Percentiles rank a stretch among this genome's conserved stretches.
These are phyloP conservation scores for Pseudocercospora macadamiae DNA, from an alignment of 2,329 filamentous ascomycete species.

Conservation along the genomic window DNA sequence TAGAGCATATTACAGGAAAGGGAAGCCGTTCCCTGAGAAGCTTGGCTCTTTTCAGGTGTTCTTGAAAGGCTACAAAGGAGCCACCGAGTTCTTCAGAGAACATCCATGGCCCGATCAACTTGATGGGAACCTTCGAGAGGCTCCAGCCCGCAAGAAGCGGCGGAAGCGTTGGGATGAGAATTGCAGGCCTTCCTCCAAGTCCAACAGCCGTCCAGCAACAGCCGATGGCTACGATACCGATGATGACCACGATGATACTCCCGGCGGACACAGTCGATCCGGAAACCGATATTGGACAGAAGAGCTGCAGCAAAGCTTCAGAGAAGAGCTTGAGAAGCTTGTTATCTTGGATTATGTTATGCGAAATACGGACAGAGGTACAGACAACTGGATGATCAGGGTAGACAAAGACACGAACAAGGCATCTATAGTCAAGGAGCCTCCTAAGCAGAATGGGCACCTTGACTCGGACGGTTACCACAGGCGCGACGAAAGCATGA, in stretches of 20 bases:
- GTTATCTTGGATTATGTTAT: conserved; percentile 99
- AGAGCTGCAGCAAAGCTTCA: conserved; percentile 82
- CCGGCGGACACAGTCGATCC: conserved; percentile 39
- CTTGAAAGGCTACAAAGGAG: conserved; percentile 94
- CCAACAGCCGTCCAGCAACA: conserved; percentile 38
- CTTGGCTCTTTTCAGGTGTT: conserved; percentile 97
- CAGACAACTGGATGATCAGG: conserved; percentile 99
- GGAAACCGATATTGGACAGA: conserved; percentile 81
- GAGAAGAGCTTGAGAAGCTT: conserved; percentile 93
- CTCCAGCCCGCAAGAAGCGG: conserved; percentile 65
- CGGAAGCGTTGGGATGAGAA: conserved; percentile 80
- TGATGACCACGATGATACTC: conserved; percentile 30
- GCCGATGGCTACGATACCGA: conserved; percentile 47
- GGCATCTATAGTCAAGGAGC: conserved; percentile 84
- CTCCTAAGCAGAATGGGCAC: conserved; percentile 63
- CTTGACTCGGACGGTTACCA: conserved; percentile 32
- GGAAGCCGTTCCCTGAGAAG: conserved; percentile 84
- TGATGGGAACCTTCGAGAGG: conserved; percentile 64
- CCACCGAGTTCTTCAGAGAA: conserved; percentile 91
- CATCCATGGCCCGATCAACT: conserved; percentile 97
- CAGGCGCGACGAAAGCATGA: conserved; percentile 77
- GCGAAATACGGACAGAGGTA: conserved; percentile 93
- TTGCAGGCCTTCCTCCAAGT: conserved; percentile 67
- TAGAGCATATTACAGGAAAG: conserved; percentile 82
- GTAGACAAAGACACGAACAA: conserved; percentile 83